Evolutionary conservation across 257 asterid species (phyloP).

Genomic region (Buddleja alternifolia): DNA sequence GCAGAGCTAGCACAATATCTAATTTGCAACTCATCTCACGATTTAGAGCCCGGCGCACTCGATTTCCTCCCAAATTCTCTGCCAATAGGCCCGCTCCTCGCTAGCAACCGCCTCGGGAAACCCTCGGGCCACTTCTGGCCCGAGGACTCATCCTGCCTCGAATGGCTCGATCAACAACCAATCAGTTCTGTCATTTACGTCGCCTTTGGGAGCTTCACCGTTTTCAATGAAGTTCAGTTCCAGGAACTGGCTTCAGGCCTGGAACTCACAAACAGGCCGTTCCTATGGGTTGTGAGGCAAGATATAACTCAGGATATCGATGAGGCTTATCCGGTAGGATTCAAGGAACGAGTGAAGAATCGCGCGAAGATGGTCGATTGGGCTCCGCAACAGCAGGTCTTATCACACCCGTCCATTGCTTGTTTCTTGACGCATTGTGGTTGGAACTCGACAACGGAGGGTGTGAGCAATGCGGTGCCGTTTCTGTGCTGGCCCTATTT

Average conservation of each 20-base stretch:
- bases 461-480: conserved; percentile 57
- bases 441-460: conserved; percentile 60
- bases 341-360: conserved; percentile 34
- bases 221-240: conserved; percentile 47
- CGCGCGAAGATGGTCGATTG: conserved; percentile 45
- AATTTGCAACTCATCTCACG: conserved; percentile 55
- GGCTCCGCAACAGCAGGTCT: conserved; percentile 58
- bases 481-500: conserved; percentile 67
- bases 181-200: conserved; percentile 49
- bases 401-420: conserved; percentile 55
- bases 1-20: conserved; percentile 41
- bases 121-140: conserved; percentile 59
- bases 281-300: conserved; percentile 59
- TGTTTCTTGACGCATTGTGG: conserved; percentile 70
- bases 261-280: conserved; percentile 44
- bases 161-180: conserved; percentile 60
- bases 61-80: conserved; percentile 29
- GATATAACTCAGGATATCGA: conserved; percentile 27
- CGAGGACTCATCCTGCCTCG: conserved; percentile 47
- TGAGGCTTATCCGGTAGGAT: conserved; percentile 48
- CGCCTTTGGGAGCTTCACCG: conserved; percentile 64
- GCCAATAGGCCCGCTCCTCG: conserved; percentile 58
- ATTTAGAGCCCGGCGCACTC: conserved; percentile 51
- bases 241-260: conserved; percentile 61
- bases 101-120: conserved; percentile 50